These are phyloP conservation scores for Pichia sp. DNA, from an alignment of 1,139 yeast species.

Conservation along the genomic window DNA sequence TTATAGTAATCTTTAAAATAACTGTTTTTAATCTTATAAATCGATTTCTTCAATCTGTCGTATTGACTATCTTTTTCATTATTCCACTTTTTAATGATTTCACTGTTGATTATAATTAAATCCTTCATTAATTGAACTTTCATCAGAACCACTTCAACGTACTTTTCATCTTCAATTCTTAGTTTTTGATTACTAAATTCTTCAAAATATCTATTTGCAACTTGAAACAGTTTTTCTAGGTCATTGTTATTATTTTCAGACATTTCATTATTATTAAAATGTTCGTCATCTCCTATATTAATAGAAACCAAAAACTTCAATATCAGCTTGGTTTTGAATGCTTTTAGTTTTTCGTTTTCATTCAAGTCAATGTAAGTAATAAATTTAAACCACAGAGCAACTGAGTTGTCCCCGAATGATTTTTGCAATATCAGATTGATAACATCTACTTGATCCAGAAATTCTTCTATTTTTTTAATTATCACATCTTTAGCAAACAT, in stretches of 20 bases:
- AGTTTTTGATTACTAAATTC: background rate
- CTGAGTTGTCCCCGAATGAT: background rate
- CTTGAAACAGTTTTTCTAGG: background rate
- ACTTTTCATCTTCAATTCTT: background rate
- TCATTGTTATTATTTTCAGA: background rate
- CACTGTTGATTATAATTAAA: slow-evolving; percentile 3
- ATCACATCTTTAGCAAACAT: slow-evolving; percentile 11
- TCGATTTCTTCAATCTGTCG: background rate
- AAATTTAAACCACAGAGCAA: slow-evolving; percentile 15
- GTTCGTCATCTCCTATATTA: slow-evolving; percentile 10
- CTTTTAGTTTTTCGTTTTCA: slow-evolving; percentile 6
- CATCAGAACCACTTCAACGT: slow-evolving; percentile 1
- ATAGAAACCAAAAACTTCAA: slow-evolving; percentile 13
- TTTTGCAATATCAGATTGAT: background rate
- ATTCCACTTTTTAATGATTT: slow-evolving; percentile 1
- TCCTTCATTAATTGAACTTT: slow-evolving; percentile 7
- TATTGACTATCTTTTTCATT: background rate
- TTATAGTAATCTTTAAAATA: slow-evolving; percentile 8
- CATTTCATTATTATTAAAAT: background rate
- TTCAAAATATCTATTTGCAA: background rate
- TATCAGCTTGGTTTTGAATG: slow-evolving; percentile 13
- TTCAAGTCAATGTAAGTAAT: slow-evolving; percentile 12
- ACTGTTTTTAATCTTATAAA: slow-evolving; percentile 4
- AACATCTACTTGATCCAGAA: background rate
- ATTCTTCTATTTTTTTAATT: slow-evolving; percentile 8